Evolutionary conservation across 1,139 yeast species (phyloP).

Genomic region (Kluyveromyces sp.): DNA sequence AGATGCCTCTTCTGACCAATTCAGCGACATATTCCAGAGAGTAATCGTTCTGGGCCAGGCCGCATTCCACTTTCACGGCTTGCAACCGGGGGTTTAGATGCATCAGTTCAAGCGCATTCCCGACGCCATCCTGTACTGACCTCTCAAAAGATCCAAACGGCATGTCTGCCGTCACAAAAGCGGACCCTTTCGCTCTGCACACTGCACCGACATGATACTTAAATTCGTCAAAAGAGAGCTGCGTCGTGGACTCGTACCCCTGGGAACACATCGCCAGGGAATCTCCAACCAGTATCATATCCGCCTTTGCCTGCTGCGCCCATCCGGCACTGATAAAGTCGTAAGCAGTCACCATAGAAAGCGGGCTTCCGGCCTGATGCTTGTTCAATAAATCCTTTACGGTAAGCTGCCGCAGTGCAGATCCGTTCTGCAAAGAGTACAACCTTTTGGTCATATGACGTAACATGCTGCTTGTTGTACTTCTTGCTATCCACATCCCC

Average conservation of each 20-base stretch:
- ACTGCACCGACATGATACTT: slow-evolving; percentile 72
- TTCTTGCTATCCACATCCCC: too few species aligned
- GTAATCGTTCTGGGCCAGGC: slow-evolving; percentile 42
- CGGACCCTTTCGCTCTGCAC: slow-evolving; percentile 55
- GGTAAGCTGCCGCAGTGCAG: slow-evolving; percentile 13
- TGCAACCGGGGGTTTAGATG: slow-evolving; percentile 59
- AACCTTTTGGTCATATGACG: slow-evolving; percentile 2
- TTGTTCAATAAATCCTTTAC: slow-evolving; percentile 21
- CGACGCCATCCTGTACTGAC: slow-evolving; percentile 56
- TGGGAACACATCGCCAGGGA: slow-evolving; percentile 87
- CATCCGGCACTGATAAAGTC: slow-evolving; percentile 72
- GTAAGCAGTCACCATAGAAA: slow-evolving; percentile 78
- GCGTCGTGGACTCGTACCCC: slow-evolving; percentile 75
- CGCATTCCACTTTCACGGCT: slow-evolving; percentile 86
- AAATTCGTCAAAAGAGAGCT: slow-evolving; percentile 64
- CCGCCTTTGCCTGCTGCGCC: slow-evolving; percentile 65
- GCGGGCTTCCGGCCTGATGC: slow-evolving; percentile 24
- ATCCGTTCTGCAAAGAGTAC: slow-evolving; percentile 14
- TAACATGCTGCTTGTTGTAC: background rate
- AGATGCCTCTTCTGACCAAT: slow-evolving; percentile 54
- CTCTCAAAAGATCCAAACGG: slow-evolving; percentile 84
- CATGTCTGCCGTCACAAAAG: slow-evolving; percentile 76
- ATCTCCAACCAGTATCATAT: slow-evolving; percentile 78
- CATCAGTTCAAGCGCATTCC: slow-evolving; percentile 55
- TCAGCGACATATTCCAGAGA: slow-evolving; percentile 22